phyloP scores from a whole-genome alignment of 83 land plant genomes.

The Diphasiastrum complanatum region DNA sequence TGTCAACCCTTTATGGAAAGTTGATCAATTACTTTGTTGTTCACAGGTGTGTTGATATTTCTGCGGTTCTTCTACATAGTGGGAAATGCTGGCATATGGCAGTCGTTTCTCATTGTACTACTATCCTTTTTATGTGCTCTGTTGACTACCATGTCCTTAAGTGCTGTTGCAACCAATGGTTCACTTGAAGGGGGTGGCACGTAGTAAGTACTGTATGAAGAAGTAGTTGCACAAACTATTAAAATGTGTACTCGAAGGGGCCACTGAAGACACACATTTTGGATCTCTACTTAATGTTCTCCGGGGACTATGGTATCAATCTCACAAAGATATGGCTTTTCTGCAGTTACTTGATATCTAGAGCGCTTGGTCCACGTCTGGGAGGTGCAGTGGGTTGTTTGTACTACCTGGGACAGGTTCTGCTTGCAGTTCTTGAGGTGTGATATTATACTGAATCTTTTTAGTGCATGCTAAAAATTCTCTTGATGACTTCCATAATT shows the following conservation, averaged over 20 bases:
- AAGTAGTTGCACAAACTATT: no score
- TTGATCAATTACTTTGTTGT: no score
- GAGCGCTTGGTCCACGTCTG: constrained; percentile 6
- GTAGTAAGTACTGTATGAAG: constrained; percentile 8
- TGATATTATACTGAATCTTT: no score
- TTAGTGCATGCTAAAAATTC: no score
- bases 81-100: constrained; percentile 16
- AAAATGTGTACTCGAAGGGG: no score
- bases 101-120: constrained; percentile 3
- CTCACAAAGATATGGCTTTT: no score
- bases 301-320: no score
- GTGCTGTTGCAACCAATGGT: constrained; percentile 14
- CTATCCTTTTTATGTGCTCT: constrained; percentile 12
- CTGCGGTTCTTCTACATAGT: constrained; percentile 12
- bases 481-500: no score
- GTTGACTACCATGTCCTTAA: constrained; percentile 11
- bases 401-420: constrained; percentile 12
- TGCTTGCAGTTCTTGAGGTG: constrained; percentile 15
- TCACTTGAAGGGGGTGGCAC: constrained; percentile 17
- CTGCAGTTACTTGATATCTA: constrained; percentile 16
- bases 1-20: no score
- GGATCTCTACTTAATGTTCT: background rate
- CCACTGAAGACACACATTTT: no score
- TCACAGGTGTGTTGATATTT: constrained; percentile 8
- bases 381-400: constrained; percentile 12